phyloP scores from a whole-genome alignment of 2,329 filamentous ascomycete species.

The Pseudocercospora cruenta region DNA sequence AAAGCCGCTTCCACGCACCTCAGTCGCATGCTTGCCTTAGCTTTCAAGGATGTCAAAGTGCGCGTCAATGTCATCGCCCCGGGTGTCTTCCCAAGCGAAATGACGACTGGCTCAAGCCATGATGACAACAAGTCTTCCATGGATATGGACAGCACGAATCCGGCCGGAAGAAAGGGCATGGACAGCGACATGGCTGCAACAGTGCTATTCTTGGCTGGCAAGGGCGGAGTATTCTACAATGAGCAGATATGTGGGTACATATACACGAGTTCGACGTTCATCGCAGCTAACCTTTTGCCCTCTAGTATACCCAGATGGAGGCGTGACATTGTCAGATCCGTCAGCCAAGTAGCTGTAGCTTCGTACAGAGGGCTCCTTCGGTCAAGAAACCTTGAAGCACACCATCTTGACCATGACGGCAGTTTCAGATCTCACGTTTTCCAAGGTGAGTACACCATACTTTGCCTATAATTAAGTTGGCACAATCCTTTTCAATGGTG shows the following conservation, averaged over 20 bases:
- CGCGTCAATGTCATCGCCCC: constrained; percentile 51
- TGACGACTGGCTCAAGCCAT: constrained; percentile 52
- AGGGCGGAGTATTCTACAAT: constrained; percentile 57
- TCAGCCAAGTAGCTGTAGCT: too few species aligned
- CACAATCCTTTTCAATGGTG: too few species aligned
- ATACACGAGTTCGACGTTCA: too few species aligned
- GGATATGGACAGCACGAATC: constrained; percentile 48
- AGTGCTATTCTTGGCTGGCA: constrained; percentile 56
- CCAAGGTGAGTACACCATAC: too few species aligned
- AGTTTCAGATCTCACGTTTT: too few species aligned
- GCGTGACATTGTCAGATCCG: too few species aligned
- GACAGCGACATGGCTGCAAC: constrained; percentile 58
- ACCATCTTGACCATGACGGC: too few species aligned
- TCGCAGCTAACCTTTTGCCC: too few species aligned
- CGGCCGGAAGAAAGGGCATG: constrained; percentile 47
- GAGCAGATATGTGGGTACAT: constrained; percentile 47
- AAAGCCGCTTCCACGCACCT: constrained; percentile 56
- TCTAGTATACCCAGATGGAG: too few species aligned
- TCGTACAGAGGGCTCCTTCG: too few species aligned
- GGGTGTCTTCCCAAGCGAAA: constrained; percentile 50
- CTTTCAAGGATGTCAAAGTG: constrained; percentile 48
- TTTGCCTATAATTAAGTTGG: too few species aligned
- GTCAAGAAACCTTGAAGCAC: too few species aligned
- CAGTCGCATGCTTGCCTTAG: constrained; percentile 51
- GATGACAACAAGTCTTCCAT: constrained; percentile 55